Conservation (phyloP, 352 stramenopile genomes). For the Pythium grandisporangium region DNA sequence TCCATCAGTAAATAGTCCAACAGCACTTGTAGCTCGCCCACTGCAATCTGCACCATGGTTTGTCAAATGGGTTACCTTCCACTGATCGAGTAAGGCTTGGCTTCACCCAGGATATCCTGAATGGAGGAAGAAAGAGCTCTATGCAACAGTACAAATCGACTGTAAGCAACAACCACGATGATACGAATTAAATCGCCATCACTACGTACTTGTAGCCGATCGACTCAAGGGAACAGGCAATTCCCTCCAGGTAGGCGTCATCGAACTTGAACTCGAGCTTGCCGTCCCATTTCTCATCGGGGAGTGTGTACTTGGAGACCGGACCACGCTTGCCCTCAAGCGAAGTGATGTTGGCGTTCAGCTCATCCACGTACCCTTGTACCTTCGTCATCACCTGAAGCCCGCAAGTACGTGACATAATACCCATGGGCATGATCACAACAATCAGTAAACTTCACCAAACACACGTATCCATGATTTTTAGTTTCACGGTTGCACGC, state of each 20-base stretch:
- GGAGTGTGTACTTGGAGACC: conserved; percentile 88
- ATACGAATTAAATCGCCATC: background rate
- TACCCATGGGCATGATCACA: no score
- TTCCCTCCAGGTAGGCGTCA: conserved; percentile 78
- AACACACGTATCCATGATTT: no score
- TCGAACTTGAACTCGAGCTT: conserved; percentile 87
- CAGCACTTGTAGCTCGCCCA: no score
- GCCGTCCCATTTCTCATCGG: conserved; percentile 62
- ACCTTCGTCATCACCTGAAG: conserved; percentile 61
- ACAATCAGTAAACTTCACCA: no score
- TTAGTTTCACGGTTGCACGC: no score
- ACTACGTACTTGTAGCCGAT: conserved; percentile 66
- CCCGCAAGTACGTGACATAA: no score
- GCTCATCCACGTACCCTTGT: conserved; percentile 72
- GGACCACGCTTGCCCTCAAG: conserved; percentile 79
- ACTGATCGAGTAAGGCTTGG: conserved; percentile 89
- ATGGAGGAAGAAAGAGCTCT: conserved; percentile 73
- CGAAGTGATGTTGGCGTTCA: conserved; percentile 80
- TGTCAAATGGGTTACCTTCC: no score
- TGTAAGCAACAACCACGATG: background rate
- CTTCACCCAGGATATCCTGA: conserved; percentile 59
- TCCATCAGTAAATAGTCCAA: no score
- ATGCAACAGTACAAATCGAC: background rate
- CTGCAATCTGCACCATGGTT: no score
- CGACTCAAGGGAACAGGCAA: conserved; percentile 89